Base-by-base conservation (phyloP, 495 filamentous ascomycete species). In the Pseudomonodictys pantanalensis region DNA sequence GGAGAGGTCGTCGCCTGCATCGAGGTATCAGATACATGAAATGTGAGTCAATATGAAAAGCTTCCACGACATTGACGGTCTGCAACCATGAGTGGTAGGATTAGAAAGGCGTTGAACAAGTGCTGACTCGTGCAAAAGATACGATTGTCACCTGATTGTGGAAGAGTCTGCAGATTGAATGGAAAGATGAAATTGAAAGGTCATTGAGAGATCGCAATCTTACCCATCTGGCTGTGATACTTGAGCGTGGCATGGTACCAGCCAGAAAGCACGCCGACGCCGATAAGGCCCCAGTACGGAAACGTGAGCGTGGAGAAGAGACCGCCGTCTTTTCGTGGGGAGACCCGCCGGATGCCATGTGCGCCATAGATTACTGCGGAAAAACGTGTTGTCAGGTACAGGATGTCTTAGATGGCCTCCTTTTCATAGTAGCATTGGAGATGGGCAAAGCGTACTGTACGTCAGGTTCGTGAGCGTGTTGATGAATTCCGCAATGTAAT, bases 401-500 rank as follows among this genome's bases (percentile, higher is more conserved):
- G 32, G n/a, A n/a, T n/a, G n/a, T n/a, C n/a, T n/a, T n/a, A n/a
- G n/a, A 3, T 41, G 15, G 38, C 38, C 4, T 41, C 38, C 15
- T 35, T 35, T 35, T 7, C 7, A 15, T 8, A 7, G 8, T 35
- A 35, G 35, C 26, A 11, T 53, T 22, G 24, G 23, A 44, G 2
- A 17, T 12, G 25, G 2, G 33, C 3, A 35, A 5, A 26, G 64
- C 71, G 17, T 71, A 79, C 78, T 51, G 59, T 83, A 83, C 6
- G 69, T 70, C 1, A 82, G 20, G 52, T 80, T 84, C 3, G 75
- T 80, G n/a, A 83, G 38, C 0, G 77, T 78, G 59, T 82, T 83
- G 69, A 83, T 73, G 66, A 83, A 78, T 55, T 84, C 81, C 41
- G 76, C 81, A 29, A 83, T 69, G 56, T 84, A 82, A 38, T 66